These are phyloP conservation scores for Millerago galiae DNA, from an alignment of 805 yeast genomes.

Conservation along the genomic window DNA sequence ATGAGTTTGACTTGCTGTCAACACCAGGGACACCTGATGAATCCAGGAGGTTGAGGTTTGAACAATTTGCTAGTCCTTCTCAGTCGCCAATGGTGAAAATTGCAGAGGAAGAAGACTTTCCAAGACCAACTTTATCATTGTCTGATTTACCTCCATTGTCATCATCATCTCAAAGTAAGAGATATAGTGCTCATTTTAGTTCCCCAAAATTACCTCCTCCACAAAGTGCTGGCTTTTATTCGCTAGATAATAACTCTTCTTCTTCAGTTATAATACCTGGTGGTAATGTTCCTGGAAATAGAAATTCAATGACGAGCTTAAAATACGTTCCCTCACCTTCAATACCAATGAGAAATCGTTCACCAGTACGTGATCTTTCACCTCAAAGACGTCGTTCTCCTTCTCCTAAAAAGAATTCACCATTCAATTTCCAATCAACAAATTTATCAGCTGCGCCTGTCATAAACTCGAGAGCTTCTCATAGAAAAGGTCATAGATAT, in stretches of 20 bases:
- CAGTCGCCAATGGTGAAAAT: slow-evolving; percentile 26
- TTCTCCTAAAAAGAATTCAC: slow-evolving; percentile 29
- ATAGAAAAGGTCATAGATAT: slow-evolving; percentile 90
- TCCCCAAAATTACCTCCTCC: slow-evolving; percentile 9
- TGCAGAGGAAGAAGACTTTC: slow-evolving; percentile 17
- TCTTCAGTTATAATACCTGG: slow-evolving; percentile 21
- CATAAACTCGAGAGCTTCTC: slow-evolving; percentile 46
- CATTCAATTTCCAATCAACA: slow-evolving; percentile 63
- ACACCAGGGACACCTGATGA: slow-evolving; percentile 18
- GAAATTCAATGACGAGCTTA: slow-evolving; percentile 19
- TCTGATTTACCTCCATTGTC: slow-evolving; percentile 15
- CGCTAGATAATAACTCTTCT: slow-evolving; percentile 17
- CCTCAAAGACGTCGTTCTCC: slow-evolving; percentile 25
- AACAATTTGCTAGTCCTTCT: slow-evolving; percentile 15
- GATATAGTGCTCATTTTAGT: slow-evolving; percentile 12
- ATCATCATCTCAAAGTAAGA: slow-evolving; percentile 12
- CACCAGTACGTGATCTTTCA: slow-evolving; percentile 27
- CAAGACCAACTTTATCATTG: slow-evolving; percentile 3
- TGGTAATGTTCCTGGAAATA: slow-evolving; percentile 24
- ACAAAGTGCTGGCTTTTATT: slow-evolving; percentile 7
- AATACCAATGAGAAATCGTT: slow-evolving; percentile 21
- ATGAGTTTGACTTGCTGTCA: not conserved
- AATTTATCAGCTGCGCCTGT: slow-evolving; percentile 28
- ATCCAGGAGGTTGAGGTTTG: slow-evolving; percentile 15
- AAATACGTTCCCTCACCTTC: slow-evolving; percentile 22